Percentiles rank a stretch among this genome's conserved stretches.
phyloP scores from a whole-genome alignment of 805 yeast species.

The Cyberlindnera suaveolens region DNA sequence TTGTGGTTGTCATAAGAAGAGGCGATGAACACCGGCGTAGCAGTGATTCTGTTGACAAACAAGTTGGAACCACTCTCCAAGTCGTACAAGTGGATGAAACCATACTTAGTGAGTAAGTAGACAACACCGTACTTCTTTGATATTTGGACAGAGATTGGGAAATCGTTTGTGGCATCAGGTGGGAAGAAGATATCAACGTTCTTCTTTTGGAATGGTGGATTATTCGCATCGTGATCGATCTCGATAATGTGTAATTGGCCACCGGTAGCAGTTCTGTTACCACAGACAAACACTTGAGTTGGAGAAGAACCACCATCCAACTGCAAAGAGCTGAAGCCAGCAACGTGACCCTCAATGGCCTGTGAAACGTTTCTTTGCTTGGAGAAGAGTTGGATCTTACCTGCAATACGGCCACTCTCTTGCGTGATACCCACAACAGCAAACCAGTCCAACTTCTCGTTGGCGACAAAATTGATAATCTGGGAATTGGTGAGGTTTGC shows the following conservation, averaged over 20 bases:
- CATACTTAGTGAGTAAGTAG: slow-evolving; percentile 89
- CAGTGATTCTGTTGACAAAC: slow-evolving; percentile 93
- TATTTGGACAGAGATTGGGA: slow-evolving; percentile 89
- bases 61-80: slow-evolving; percentile 87
- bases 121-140: slow-evolving; percentile 81
- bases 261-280: slow-evolving; percentile 73
- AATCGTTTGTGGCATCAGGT: slow-evolving; percentile 91
- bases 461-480: slow-evolving; percentile 84
- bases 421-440: slow-evolving; percentile 94
- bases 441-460: slow-evolving; percentile 80
- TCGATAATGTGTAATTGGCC: slow-evolving; percentile 89
- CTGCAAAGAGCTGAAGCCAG: slow-evolving; percentile 72
- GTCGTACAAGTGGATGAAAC: slow-evolving; percentile 94
- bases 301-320: slow-evolving; percentile 62
- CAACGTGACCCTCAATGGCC: slow-evolving; percentile 97
- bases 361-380: slow-evolving; percentile 89
- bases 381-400: slow-evolving; percentile 90
- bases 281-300: slow-evolving; percentile 87
- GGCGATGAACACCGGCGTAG: slow-evolving; percentile 92
- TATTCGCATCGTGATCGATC: slow-evolving; percentile 85
- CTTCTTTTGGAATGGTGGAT: slow-evolving; percentile 85
- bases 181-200: slow-evolving; percentile 93
- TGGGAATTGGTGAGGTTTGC: slow-evolving; percentile 72
- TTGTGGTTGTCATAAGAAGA: slow-evolving; percentile 60
- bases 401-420: slow-evolving; percentile 90